These are phyloP conservation scores for Saturnispora zaruensis DNA, from an alignment of 805 yeast species.

Conservation along the genomic window DNA sequence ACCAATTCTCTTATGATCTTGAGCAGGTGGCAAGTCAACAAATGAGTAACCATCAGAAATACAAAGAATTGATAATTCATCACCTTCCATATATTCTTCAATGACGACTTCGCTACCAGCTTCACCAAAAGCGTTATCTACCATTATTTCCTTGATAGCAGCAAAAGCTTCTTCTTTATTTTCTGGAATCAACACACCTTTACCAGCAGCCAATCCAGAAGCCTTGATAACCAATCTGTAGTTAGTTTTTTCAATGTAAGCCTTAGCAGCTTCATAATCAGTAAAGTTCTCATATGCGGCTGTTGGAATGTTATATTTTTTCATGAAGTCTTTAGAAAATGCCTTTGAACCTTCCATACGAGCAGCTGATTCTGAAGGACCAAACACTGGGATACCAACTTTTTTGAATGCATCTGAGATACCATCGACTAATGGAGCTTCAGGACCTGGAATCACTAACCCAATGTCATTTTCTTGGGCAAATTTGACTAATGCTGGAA, in stretches of 20 bases:
- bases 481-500: conserved; percentile 60
- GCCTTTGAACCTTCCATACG: conserved; percentile 95
- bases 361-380: conserved; percentile 90
- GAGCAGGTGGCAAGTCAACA: conserved; percentile 91
- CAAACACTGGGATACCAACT: conserved; percentile 92
- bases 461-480: conserved; percentile 58
- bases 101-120: conserved; percentile 95
- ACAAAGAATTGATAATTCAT: conserved; percentile 88
- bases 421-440: conserved; percentile 96
- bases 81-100: conserved; percentile 95
- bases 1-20: conserved; percentile 94
- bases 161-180: conserved; percentile 74
- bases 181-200: conserved; percentile 92
- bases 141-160: conserved; percentile 85
- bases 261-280: conserved; percentile 63
- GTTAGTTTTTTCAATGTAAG: conserved; percentile 54
- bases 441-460: conserved; percentile 97
- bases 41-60: conserved; percentile 89
- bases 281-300: conserved; percentile 83
- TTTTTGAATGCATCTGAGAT: conserved; percentile 61
- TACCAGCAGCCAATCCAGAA: conserved; percentile 97
- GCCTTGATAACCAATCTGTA: conserved; percentile 90
- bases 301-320: conserved; percentile 84
- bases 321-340: conserved; percentile 90
- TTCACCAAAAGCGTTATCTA: conserved; percentile 75